Evolutionary conservation across 768 basidiomycete species (phyloP), one percentile per base, ranked within the genome.

Genomic region (Boletus rufocinnamomeus): DNA sequence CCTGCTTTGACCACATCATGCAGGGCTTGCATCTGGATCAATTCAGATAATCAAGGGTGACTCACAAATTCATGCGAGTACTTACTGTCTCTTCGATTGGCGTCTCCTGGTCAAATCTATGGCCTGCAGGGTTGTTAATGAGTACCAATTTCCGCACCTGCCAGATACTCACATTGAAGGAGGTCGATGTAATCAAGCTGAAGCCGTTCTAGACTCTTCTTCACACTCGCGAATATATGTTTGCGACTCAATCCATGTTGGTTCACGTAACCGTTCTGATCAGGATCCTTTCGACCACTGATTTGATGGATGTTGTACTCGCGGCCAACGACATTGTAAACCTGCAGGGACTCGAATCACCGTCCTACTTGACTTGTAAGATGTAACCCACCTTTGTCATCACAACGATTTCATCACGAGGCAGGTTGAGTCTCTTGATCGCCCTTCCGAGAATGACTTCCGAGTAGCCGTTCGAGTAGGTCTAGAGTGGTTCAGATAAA

Each of bases 381-480:
- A 47, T 13, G 44, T 4, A 30, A 43, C 56, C 23, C 41, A 83
- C 84, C 75, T 93, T 92, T 55, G 91, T 90, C 77, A 92, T 80
- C 17, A 93, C 81, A 19, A 93, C 89, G 46, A 91, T 84, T 62
- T 86, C 83, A 16, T 87, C 86, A 2, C 90, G 82, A n/a, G 88
- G 88, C 14, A 89, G 76, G 23, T 84, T 69, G 61, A 82, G 78
- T 60, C 83, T 66, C 65, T 87, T 88, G 74, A 93, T 84, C 3
- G 84, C 88, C 63, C 87, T 86, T 13, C 89, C 89, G 21, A 90
- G 76, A 52, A 90, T 79, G 46, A 81, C 65, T 67, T 92, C 91
- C 0, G 84, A 86, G 7, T 75, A 70, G 2, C 87, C 87, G 60
- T 87, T 84, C 1, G 84, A 86, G 65, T 89, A 90, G 0, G 80